Conservation (phyloP, 805 yeast species). For the Starmerella powellii region DNA sequence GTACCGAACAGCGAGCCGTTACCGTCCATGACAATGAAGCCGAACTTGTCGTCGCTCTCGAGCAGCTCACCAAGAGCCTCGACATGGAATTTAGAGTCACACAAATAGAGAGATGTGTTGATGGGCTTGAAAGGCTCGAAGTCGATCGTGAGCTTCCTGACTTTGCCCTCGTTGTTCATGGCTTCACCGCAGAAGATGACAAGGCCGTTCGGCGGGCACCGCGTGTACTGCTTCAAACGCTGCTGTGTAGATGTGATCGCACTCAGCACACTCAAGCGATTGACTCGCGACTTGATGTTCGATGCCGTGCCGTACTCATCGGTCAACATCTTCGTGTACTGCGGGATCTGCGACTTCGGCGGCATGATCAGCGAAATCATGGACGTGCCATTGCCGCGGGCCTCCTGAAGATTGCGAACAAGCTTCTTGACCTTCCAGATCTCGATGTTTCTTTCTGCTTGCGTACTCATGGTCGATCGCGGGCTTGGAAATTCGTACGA, state of each 20-base stretch:
- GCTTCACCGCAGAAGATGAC: conserved; percentile 98
- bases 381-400: conserved; percentile 98
- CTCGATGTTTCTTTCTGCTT: conserved; percentile 92
- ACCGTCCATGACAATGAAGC: conserved; percentile 99
- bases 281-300: conserved; percentile 94
- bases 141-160: conserved; percentile 90
- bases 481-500: too few relatives aligned
- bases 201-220: conserved; percentile 88
- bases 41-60: conserved; percentile 92
- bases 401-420: conserved; percentile 72
- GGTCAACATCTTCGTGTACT: conserved; percentile 79
- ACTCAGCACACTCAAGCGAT: conserved; percentile 84
- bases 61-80: conserved; percentile 90
- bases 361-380: conserved; percentile 96
- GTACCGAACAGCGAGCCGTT: conserved; percentile 94
- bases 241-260: conserved; percentile 99
- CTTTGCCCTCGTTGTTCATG: conserved; percentile 91
- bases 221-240: conserved; percentile 76
- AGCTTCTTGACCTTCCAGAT: conserved; percentile 98
- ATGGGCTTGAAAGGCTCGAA: conserved; percentile 99
- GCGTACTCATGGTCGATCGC: conserved; percentile 33
- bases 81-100: conserved; percentile 97
- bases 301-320: conserved; percentile 99
- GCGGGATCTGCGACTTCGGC: conserved; percentile 86
- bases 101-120: conserved; percentile 86